Evolutionary conservation across 179 eudicot species (phyloP).

Genomic region (Silene vulgaris): DNA sequence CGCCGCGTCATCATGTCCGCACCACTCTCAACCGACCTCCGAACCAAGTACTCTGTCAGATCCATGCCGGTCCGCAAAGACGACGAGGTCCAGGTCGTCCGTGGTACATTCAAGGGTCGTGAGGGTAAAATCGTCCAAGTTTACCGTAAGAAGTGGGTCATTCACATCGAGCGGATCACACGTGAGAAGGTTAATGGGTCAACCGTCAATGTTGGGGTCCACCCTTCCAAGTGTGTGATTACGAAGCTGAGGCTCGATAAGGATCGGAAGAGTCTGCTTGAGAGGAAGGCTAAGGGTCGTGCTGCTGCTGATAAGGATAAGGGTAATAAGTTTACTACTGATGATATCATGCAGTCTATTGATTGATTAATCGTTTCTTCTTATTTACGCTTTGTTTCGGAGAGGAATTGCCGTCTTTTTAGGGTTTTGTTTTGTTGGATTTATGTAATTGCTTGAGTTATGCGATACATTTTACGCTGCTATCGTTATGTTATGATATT

Average conservation of each 20-base stretch:
- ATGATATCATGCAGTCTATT: conserved; percentile 50
- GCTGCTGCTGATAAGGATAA: conserved; percentile 62
- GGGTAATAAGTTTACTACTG: conserved; percentile 53
- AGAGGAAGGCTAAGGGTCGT: conserved; percentile 56
- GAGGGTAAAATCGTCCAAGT: conserved; percentile 60
- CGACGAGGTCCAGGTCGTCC: conserved; percentile 52
- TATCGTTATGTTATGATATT: too few relatives aligned
- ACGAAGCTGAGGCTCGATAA: conserved; percentile 58
- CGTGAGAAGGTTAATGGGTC: conserved; percentile 62
- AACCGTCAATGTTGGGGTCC: conserved; percentile 54
- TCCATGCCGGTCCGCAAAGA: conserved; percentile 59
- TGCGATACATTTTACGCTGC: too few relatives aligned
- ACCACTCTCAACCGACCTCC: conserved; percentile 48
- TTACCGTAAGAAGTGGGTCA: conserved; percentile 61
- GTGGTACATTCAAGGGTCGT: conserved; percentile 57
- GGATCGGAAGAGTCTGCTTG: conserved; percentile 50
- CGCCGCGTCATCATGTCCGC: conserved; percentile 54
- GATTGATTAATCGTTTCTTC: conserved; percentile 32
- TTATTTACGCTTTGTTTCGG: too few relatives aligned
- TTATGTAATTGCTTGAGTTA: too few relatives aligned
- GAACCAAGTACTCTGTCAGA: conserved; percentile 51
- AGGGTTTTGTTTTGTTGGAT: too few relatives aligned
- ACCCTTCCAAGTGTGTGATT: conserved; percentile 45
- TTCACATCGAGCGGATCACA: conserved; percentile 56
- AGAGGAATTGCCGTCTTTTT: too few relatives aligned